Evolutionary conservation across 768 basidiomycete species (phyloP), one percentile per base, ranked within the genome.

Genomic region (Crepidotus variabilis): DNA sequence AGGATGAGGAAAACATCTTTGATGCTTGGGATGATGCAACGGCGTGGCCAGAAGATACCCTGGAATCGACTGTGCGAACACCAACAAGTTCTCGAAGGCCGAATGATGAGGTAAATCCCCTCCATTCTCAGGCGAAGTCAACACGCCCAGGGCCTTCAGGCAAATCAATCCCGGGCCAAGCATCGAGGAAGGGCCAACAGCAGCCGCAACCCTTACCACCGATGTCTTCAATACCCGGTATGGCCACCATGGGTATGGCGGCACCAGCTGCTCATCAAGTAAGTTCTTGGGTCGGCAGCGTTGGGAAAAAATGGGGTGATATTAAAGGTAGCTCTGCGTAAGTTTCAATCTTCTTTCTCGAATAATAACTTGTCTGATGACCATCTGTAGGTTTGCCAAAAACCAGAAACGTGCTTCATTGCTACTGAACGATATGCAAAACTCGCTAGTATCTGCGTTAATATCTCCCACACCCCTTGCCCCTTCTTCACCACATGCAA

Each of bases 261-360:
- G 57, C 52, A 47, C 61, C 60, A 33, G 54, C 60, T 13, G 51
- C 66, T 20, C 69, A 69, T 43, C 70, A 68, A 51, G 61, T 69
- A 61, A 72, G 48, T 65, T 67, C 79, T 6, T 85, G 82, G 83
- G 75, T 85, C 58, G 85, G 79, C 33, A 84, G 62, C 49, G 74
- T 87, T 51, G 82, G 86, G 16, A 84, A 79, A 69, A 83, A 80
- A 60, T 79, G 83, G 70, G 82, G 78, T 56, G 83, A 82, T 60
- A 61, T 87, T 23, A 82, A 81, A 64, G 73, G 71, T 16, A 75
- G 75, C 54, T 71, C 78, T 36, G 80, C 79, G 85, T 87, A 64
- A 60, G 83, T 82, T 49, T 52, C 35, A 56, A 48, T 16, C n/a
- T 39, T n/a, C 39, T 58, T 59, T 59, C 36, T 48, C 33, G 3